Base-by-base conservation (phyloP, 78 protist genomes). In the Emiliania huxleyi region DNA sequence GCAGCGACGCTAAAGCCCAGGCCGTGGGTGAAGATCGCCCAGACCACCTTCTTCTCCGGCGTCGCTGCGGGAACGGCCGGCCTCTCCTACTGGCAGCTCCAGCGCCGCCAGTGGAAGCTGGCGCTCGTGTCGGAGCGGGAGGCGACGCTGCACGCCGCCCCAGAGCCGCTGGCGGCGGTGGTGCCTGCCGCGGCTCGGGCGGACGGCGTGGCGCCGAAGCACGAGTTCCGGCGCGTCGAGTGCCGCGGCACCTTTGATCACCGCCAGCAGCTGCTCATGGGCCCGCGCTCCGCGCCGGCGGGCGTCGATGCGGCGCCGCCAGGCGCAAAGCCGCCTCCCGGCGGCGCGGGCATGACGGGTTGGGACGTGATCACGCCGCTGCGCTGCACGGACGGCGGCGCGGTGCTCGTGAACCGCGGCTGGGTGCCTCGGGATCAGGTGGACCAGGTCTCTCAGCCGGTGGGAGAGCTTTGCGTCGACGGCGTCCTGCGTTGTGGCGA, bases 291-390 rank as follows among this genome's bases (percentile, higher is more conserved):
- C 35, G 85, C 85, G 85, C 85, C 85, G 46, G 35, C 85, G 42
- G 81, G 81, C 44, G 2, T 52, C 29, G 62, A 52, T 19, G 33
- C 37, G 8, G 11, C 75, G 37, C 29, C 29, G 37, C 55, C 15
- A 35, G 48, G n/a, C 48, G 5, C 4, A n/a, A 1, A 1, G 4
- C 1, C n/a, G n/a, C 85, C 85, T 0, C 33, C 85, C 49, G 85
- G 85, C 46, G 85, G 46, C 4, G 46, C 85, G 42, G 11, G 19
- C 1, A 18, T 2, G 5, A 15, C 85, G 25, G 85, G 85, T 1
- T 77, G 44, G 48, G 85, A 77, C 85, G 85, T 77, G 48, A 29
- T 77, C 35, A 77, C 85, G 46, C 85, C 85, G 44, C 46, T 77
- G 37, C 23, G 2, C 35, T 77, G 85, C 85, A 22, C 1, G 48